phyloP scores from a whole-genome alignment of 352 stramenopile genomes.

The Phytopythium mirpurense region DNA sequence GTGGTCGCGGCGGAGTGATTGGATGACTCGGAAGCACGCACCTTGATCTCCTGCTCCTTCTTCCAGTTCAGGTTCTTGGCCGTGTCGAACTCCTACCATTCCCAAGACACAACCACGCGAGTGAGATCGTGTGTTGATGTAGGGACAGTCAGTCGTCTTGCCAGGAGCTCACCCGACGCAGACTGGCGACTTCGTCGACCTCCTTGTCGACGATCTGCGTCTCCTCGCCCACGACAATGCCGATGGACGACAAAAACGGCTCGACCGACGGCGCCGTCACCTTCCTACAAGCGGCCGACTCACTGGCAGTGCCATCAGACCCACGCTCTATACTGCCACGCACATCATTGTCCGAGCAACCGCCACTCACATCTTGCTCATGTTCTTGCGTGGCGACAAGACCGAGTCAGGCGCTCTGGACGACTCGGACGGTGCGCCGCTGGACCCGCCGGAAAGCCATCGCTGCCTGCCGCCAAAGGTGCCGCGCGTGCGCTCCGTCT shows the following conservation, averaged over 20 bases:
- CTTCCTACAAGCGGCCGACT: conserved; percentile 27
- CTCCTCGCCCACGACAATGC: conserved; percentile 67
- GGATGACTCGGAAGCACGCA: conserved; percentile 11
- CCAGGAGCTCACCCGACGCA: conserved; percentile 24
- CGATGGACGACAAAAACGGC: conserved; percentile 68
- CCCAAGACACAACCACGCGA: not conserved
- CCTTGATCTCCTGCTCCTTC: conserved; percentile 71
- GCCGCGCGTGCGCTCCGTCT: conserved; percentile 60
- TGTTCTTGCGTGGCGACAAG: conserved; percentile 35
- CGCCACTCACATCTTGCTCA: conserved; percentile 33
- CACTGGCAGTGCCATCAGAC: too few species aligned
- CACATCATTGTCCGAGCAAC: too few species aligned
- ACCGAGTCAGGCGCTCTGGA: conserved; percentile 34
- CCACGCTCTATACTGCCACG: too few species aligned
- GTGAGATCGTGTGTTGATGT: not conserved
- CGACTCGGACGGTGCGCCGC: conserved; percentile 16
- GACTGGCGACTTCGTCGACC: conserved; percentile 61
- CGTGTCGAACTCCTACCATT: conserved; percentile 60
- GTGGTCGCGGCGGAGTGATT: too few species aligned
- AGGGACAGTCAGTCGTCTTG: too few species aligned
- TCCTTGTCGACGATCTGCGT: conserved; percentile 78
- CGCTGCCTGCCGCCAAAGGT: conserved; percentile 70
- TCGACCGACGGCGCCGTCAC: conserved; percentile 63
- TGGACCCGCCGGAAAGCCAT: conserved; percentile 43
- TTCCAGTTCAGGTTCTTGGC: conserved; percentile 61